Evolutionary conservation across 208 protist genomes (phyloP), one percentile per base, ranked within the genome.

Genomic region (Acanthamoeba sp.): DNA sequence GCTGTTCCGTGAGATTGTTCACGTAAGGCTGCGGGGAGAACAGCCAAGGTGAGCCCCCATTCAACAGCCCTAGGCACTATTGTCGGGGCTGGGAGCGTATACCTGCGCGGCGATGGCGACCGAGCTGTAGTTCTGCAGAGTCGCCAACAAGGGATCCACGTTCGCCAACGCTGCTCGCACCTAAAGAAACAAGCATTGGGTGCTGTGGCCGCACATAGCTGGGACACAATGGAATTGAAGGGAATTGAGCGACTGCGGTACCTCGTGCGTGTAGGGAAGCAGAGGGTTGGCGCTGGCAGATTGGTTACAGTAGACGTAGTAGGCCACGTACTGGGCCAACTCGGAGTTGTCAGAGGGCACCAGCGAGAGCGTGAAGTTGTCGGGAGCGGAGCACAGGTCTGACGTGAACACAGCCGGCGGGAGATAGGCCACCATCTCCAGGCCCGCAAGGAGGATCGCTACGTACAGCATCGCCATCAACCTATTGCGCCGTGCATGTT

Each of bases 381-480:
- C 57, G 5, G 57, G 57, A 12, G 57, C 57, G 27, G n/a, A 4
- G 57, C 57, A 66, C 24, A 66, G n/a, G 24, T 66, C 57, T 18
- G 57, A 66, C 20, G 57, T 66, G 24, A 66, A 66, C 24, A 66
- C 57, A 2, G 57, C 1, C 57, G 57, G 57, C 57, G 57, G 57
- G 57, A 66, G 57, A 27, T 66, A 66, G 57, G 29, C n/a, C 57
- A 66, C 57, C 57, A 66, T 66, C 57, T 66, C 57, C 57, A 66
- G 27, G 7, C 57, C 57, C 27, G 27, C 57, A 9, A 66, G 29
- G 27, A 66, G 2, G 7, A 66, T 18, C 57, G 57, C 57, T 7
- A 66, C 27, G 57, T 32, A 66, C 57, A 66, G 6, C 57, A 66
- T 66, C 57, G 24, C 57, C 57, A 66, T 66, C 57, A 66, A 16